Conservation (phyloP, 2,329 filamentous ascomycete genomes). For the Macrophomina phaseolina region DNA sequence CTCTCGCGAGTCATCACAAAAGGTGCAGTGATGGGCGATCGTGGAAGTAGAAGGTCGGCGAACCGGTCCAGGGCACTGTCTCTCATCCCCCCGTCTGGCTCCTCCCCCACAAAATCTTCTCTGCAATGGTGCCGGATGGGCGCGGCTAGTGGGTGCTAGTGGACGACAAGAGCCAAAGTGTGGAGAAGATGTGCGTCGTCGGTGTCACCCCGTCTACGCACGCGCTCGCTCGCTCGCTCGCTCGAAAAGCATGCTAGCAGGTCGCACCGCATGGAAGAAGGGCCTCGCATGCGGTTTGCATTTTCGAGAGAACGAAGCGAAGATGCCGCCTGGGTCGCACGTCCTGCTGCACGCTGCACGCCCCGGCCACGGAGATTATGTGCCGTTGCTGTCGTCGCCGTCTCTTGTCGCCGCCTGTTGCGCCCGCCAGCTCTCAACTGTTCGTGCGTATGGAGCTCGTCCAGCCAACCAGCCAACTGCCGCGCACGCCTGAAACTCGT, state of each 20-base stretch:
- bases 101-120: not conserved
- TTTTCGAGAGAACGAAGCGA: not conserved
- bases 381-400: not conserved
- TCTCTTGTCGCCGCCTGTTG: not conserved
- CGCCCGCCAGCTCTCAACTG: not conserved
- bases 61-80: not conserved
- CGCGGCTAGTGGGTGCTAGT: not conserved
- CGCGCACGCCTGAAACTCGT: constrained; percentile 6
- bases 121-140: not conserved
- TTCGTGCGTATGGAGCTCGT: not conserved
- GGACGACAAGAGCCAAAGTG: not conserved
- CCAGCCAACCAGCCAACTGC: constrained; percentile 15
- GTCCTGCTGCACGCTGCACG: not conserved
- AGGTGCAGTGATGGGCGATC: not conserved
- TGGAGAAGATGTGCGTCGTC: constrained; percentile 15
- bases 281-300: constrained; percentile 15
- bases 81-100: not conserved
- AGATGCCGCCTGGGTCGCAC: not conserved
- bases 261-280: constrained; percentile 4
- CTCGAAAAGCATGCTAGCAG: not conserved
- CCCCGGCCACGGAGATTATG: constrained; percentile 8
- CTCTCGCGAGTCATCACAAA: constrained; percentile 4
- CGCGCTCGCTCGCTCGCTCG: constrained; percentile 1
- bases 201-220: constrained; percentile 10
- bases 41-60: not conserved